phyloP scores from a whole-genome alignment of 2,329 filamentous ascomycete genomes.

The Paecilomyces formosus region DNA sequence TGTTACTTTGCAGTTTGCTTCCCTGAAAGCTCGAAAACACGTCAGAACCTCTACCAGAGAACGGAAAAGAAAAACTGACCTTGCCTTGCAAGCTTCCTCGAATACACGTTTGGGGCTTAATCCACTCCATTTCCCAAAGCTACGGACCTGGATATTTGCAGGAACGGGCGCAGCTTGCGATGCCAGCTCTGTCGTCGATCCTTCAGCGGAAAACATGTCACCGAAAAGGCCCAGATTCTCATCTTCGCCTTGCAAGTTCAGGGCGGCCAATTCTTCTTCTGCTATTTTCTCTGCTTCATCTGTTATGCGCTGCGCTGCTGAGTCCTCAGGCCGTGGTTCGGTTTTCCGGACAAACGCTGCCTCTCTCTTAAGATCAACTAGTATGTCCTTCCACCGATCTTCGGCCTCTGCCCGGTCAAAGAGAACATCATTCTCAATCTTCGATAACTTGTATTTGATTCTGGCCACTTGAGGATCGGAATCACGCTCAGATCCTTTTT shows the following conservation, averaged over 20 bases:
- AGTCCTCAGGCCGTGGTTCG: constrained; percentile 45
- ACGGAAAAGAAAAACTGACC: constrained; percentile 37
- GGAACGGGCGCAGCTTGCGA: constrained; percentile 26
- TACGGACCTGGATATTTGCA: constrained; percentile 52
- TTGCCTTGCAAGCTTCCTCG: constrained; percentile 80
- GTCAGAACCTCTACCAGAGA: neutral
- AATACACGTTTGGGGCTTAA: constrained; percentile 67
- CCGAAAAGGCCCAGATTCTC: constrained; percentile 42
- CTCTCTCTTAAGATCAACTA: constrained; percentile 55
- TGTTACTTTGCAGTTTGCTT: constrained; percentile 58
- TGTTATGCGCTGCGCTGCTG: constrained; percentile 6
- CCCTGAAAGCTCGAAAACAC: constrained; percentile 41
- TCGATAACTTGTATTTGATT: constrained; percentile 64
- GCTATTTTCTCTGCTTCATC: constrained; percentile 11
- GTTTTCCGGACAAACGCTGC: constrained; percentile 30
- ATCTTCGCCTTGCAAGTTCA: constrained; percentile 30
- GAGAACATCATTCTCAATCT: constrained; percentile 69
- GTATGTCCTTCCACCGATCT: constrained; percentile 55
- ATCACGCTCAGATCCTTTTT: constrained; percentile 10
- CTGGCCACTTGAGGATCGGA: constrained; percentile 49
- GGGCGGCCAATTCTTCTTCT: constrained; percentile 11
- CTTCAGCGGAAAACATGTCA: constrained; percentile 48
- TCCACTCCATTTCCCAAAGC: constrained; percentile 79
- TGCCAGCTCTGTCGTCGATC: constrained; percentile 35
- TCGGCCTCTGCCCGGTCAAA: constrained; percentile 64